phyloP scores from a whole-genome alignment of 2,329 filamentous ascomycete species.

The Immersiporthe knoxdaviesiana region DNA sequence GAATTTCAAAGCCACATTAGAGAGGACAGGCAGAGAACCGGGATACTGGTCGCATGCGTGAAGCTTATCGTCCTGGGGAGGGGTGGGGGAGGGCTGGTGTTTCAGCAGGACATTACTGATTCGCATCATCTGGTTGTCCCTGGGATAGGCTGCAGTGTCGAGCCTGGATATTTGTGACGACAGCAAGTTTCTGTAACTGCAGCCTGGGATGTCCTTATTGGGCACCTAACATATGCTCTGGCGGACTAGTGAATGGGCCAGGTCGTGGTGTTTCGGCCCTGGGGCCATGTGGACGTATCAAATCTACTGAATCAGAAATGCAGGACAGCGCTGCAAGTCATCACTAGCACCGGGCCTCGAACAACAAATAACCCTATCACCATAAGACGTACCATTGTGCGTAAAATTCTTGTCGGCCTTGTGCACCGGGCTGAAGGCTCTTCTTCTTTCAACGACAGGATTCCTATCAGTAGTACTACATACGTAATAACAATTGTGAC shows the following conservation, averaged over 20 bases:
- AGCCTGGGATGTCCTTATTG: background rate
- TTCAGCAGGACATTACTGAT: slow-evolving; percentile 11
- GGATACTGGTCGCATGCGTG: slow-evolving; percentile 21
- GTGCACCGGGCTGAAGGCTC: background rate
- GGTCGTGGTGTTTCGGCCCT: slow-evolving; percentile 8
- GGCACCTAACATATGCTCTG: background rate
- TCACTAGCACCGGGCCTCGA: slow-evolving; percentile 7
- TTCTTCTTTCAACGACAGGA: background rate
- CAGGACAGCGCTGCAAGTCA: slow-evolving; percentile 12
- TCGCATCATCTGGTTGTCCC: slow-evolving; percentile 1
- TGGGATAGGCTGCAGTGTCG: background rate
- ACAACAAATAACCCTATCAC: background rate
- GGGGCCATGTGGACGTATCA: slow-evolving; percentile 7
- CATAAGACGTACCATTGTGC: background rate
- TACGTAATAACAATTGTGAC: background rate
- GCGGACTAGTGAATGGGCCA: background rate
- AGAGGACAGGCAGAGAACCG: background rate
- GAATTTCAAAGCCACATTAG: background rate
- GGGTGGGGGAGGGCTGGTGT: slow-evolving; percentile 5
- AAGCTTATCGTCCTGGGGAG: no score
- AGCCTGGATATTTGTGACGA: background rate
- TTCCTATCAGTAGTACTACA: background rate
- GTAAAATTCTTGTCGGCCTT: background rate
- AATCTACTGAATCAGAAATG: slow-evolving; percentile 4
- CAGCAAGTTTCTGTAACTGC: slow-evolving; percentile 3